Conservation (phyloP, 2,329 filamentous ascomycete species). For the Xylariaceae sp. region DNA sequence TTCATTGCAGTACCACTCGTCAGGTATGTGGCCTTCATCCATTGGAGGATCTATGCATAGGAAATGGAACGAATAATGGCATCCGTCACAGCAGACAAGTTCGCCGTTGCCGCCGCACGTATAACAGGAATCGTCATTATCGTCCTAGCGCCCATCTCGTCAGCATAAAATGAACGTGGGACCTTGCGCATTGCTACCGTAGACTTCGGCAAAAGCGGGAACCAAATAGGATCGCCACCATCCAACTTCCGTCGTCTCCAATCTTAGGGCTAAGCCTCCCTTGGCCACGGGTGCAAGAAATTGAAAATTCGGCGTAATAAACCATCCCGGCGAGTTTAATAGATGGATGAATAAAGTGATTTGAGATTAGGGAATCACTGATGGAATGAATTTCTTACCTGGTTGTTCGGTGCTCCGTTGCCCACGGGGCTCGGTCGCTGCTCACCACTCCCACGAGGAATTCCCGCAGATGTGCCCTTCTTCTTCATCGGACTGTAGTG, state of each 20-base stretch:
- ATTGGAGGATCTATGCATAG: constrained; percentile 83
- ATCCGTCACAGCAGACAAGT: constrained; percentile 92
- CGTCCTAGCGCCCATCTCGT: constrained; percentile 49
- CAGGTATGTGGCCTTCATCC: constrained; percentile 62
- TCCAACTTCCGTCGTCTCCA: constrained; percentile 18
- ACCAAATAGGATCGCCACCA: constrained; percentile 29
- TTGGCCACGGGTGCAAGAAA: constrained; percentile 10
- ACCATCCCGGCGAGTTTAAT: constrained; percentile 5
- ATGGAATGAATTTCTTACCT: constrained; percentile 49
- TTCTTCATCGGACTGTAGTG: constrained; percentile 72
- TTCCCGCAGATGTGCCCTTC: constrained; percentile 69
- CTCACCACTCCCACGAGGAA: constrained; percentile 67
- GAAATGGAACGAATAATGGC: constrained; percentile 87
- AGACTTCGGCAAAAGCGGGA: constrained; percentile 41
- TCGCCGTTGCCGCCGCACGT: constrained; percentile 83
- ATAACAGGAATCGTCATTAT: constrained; percentile 90
- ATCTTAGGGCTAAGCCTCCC: constrained; percentile 26
- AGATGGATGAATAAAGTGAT: background rate
- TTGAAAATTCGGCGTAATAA: constrained; percentile 15
- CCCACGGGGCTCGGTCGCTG: constrained; percentile 64
- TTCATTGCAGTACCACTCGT: constrained; percentile 84
- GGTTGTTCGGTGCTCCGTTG: constrained; percentile 55
- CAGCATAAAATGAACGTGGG: constrained; percentile 37
- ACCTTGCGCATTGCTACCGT: constrained; percentile 34
- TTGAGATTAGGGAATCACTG: background rate